phyloP scores from a whole-genome alignment of 805 yeast genomes.

The Schizosaccharomyces cryophilus region DNA sequence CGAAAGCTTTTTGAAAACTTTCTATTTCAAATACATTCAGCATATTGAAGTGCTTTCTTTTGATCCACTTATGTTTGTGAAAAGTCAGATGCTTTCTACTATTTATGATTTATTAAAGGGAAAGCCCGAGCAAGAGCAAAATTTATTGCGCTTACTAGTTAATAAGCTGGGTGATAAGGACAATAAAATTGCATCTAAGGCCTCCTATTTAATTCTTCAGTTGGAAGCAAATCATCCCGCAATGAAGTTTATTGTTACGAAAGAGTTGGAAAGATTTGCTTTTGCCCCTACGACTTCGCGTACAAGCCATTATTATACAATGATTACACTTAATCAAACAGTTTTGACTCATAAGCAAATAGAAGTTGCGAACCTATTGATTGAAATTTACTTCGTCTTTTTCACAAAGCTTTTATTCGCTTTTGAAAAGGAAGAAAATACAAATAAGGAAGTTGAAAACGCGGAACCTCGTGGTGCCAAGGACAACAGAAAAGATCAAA shows the following conservation, averaged over 20 bases:
- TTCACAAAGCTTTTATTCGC: conserved; percentile 64
- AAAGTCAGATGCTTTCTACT: conserved; percentile 50
- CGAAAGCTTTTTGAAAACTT: conserved; percentile 67
- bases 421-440: conserved; percentile 26
- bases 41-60: conserved; percentile 60
- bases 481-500: conserved; percentile 15
- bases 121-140: conserved; percentile 93
- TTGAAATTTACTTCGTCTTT: conserved; percentile 61
- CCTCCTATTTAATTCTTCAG: conserved; percentile 57
- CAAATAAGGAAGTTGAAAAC: conserved; percentile 14
- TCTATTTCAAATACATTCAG: conserved; percentile 51
- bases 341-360: conserved; percentile 57
- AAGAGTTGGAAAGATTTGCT: conserved; percentile 56
- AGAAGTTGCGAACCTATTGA: conserved; percentile 57
- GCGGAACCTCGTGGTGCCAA: conserved; percentile 19
- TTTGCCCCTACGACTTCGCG: conserved; percentile 52
- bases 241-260: conserved; percentile 64
- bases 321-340: conserved; percentile 77
- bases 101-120: conserved; percentile 55
- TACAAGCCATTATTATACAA: conserved; percentile 43
- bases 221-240: conserved; percentile 84
- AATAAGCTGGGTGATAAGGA: conserved; percentile 87
- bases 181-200: conserved; percentile 68
- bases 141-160: conserved; percentile 64
- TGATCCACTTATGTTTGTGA: conserved; percentile 73